Conservation (phyloP, 1,284 basidiomycete genomes). For the Marasmius oreades region DNA sequence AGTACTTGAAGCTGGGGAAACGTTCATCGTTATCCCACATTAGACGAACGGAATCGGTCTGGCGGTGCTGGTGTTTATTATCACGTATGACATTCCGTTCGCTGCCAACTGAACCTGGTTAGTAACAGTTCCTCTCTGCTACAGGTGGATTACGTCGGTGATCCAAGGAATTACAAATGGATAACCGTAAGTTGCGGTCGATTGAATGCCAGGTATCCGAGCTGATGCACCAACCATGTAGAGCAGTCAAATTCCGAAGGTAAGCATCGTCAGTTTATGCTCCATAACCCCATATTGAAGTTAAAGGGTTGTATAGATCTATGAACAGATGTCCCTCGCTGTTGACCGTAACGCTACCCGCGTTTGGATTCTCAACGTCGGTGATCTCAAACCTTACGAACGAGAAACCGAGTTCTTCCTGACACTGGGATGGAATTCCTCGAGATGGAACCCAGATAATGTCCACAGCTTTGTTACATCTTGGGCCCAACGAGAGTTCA, state of each 20-base stretch:
- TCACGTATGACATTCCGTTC: slow-evolving; percentile 39
- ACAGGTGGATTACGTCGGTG: slow-evolving; percentile 51
- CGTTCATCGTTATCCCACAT: slow-evolving; percentile 51
- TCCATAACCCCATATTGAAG: not conserved
- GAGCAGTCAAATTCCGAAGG: slow-evolving; percentile 46
- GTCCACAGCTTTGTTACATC: slow-evolving; percentile 47
- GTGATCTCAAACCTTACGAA: slow-evolving; percentile 73
- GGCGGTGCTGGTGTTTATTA: slow-evolving; percentile 72
- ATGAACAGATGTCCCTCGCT: slow-evolving; percentile 60
- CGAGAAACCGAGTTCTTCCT: slow-evolving; percentile 70
- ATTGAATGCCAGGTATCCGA: not conserved
- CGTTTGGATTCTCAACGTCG: slow-evolving; percentile 63
- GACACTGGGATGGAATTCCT: slow-evolving; percentile 56
- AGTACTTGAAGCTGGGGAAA: slow-evolving; percentile 48
- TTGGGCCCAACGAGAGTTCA: slow-evolving; percentile 69
- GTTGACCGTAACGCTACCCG: slow-evolving; percentile 52
- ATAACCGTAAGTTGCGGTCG: slow-evolving; percentile 37
- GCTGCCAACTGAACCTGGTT: not conserved
- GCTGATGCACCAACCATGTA: slow-evolving; percentile 12
- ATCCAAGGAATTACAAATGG: slow-evolving; percentile 60
- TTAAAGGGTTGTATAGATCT: slow-evolving; percentile 35
- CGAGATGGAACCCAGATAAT: slow-evolving; percentile 49
- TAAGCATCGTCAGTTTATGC: slow-evolving; percentile 7
- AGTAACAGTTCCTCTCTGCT: not conserved
- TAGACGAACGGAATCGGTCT: slow-evolving; percentile 48